Evolutionary conservation across 2,329 filamentous ascomycete genomes (phyloP), one percentile per base, ranked within the genome.

Genomic region (Chrysoporthe puriensis): DNA sequence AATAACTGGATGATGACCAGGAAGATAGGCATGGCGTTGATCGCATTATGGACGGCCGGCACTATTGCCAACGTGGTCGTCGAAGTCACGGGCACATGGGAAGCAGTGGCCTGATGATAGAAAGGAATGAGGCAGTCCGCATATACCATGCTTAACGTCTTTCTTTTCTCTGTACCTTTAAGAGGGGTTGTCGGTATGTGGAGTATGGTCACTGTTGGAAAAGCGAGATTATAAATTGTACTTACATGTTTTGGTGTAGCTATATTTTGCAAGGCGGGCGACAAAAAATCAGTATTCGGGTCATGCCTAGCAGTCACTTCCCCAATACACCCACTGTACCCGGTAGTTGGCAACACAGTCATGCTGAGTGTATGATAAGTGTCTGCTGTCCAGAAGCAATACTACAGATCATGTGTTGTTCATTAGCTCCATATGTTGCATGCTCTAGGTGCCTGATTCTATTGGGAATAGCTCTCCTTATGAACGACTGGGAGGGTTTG

Each of bases 1-100:
- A 97, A 96, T 78, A 88, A 89, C 71, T 97, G 94, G 94, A 82
- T 91, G 52, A 90, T 97, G 87, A 94, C 89, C 76, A 86, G 90
- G 64, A 90, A 85, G 77, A 93, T 99, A 73, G 96, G 96, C 16
- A 92, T 88, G 84, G 88, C 88, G 0, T 77, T 98, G 73, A 91
- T 99, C 73, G 85, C 81, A 11, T 79, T 98, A 21, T 99, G 96
- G 96, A 83, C 81, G 14, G 78, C 93, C 36, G 94, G 92, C 75
- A 98, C 95, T 0, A 75, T 92, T 44, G 82, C 90, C 32, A 99
- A 98, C 79, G 86, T 99, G 2, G 83, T 90, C 56, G 86, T 96
- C 18, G 96, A 99, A 79, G 74, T 95, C 56, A 86, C 83, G 14
- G 89, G 89, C 5, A 75, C 79, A 8, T 87, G 82, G 80, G 73